Evolutionary conservation across 1,139 yeast species (phyloP), one percentile per base, ranked within the genome.

Genomic region (Geotrichum restrictum): DNA sequence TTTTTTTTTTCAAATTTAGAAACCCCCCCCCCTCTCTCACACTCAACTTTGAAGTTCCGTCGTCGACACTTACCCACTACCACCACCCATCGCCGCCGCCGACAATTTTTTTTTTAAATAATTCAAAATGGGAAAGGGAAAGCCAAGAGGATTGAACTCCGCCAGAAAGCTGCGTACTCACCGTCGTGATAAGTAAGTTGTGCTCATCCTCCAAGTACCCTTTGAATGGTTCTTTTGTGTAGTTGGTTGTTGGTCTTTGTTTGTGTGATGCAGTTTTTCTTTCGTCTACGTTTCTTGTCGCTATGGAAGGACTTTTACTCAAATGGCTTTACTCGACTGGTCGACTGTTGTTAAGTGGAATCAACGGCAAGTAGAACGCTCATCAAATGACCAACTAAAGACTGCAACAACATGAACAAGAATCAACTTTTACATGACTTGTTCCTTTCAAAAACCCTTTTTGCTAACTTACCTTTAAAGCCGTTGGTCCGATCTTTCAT

Each of bases 121-220:
- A 63, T 59, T 64, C 69, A 81, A 70, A 71, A 85, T 85, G 93
- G 91, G 91, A 78, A 85, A 83, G 77, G 93, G 93, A 77, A 86
- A 86, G 80, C 95, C 95, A 80, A 85, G 95, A 83, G 96, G 98
- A 78, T 84, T 94, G 79, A 93, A 93, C 89, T 86, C 98, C 75
- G 99, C 98, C 76, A 89, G 99, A 87, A 93, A 94, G 85, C 86
- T 94, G 80, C 91, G 98, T 85, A 91, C 85, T 78, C 94, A 88
- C 89, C 93, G 99, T 81, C 94, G 98, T 81, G 91, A 91, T 85
- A 93, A 93, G 78, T 74, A 73, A 71, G 77, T 74, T 32, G 10
- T 29, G 11, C 7, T 5, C n/a, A 5, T 14, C n/a, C 5, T 5
- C 34, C n/a, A 31, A n/a, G n/a, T n/a, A n/a, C n/a, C n/a, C n/a